Base-by-base conservation (phyloP, 2,329 filamentous ascomycete species). In the Claviceps sp. region DNA sequence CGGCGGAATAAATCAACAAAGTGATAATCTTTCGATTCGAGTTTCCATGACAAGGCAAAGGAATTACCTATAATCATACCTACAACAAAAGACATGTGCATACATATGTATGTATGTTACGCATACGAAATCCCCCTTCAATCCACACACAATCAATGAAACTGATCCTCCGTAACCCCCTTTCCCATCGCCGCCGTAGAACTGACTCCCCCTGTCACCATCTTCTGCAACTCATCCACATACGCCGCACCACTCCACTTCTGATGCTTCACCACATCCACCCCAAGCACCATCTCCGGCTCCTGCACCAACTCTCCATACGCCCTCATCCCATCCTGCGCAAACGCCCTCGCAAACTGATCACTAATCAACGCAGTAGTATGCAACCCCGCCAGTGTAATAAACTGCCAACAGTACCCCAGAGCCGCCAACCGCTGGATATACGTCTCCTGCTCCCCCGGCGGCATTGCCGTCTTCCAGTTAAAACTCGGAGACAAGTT, bases 341-440 rank as follows among this genome's bases (percentile, higher is more conserved):
- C 77, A 68, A 86, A 98, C 47, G 88, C 87, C 65, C 82, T 80
- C 54, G 88, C 83, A 71, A 98, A 98, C 56, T 84, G 82, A 71
- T 97, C 82, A 62, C 84, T 85, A 72, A 95, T 94, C 50, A 98
- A 80, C 39, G 91, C 93, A 4, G 88, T 96, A 56, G 88, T 95
- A 76, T 98, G 93, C 65, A 98, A 78, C 59, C 93, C 93, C 5
- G 91, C 93, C 46, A 98, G 81, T n/a, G 93, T 98, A 75, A 98
- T 98, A 77, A 98, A 98, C 71, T 98, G 93, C 93, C 93, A 98
- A 80, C 88, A 95, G 80, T 98, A 98, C 56, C 93, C 93, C 47
- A 98, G 80, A 56, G 74, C 64, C 55, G 83, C 89, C 42, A 98
- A 85, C 43, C 93, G 87, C 56, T 83, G 76, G 74, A 98, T 98